Evolutionary conservation across 352 stramenopile species (phyloP), one percentile per base, ranked within the genome.

Genomic region (Globisporangium yorkense): DNA sequence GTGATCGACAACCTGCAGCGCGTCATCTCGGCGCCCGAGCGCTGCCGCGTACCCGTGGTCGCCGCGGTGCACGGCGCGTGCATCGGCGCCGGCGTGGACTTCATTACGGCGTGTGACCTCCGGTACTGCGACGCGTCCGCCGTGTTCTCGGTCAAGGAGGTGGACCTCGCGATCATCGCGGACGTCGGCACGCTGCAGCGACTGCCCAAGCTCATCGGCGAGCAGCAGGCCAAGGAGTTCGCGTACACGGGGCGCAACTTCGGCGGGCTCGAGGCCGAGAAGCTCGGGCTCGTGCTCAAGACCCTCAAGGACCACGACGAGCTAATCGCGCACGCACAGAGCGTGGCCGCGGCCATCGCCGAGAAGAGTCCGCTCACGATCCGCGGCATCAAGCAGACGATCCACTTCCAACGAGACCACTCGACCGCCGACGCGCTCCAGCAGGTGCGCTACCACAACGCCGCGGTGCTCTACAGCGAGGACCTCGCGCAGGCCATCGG

Each of bases 181-280:
- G 88, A 96, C 72, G 71, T 96, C 8, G 88, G 88, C 10, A 96
- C 88, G 37, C 69, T 96, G 52, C 88, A 96, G 62, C 82, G 88
- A 13, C 68, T 96, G 16, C 88, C 88, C 0, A 88, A 89, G 59
- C 77, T 96, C 50, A 62, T 96, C 33, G 88, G 88, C 41, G 82
- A 96, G 63, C 83, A 88, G 60, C 77, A 79, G 27, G 80, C 88
- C 7, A 93, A 93, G 64, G 88, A 96, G 61, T 67, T 96, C 2
- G 73, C 84, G 20, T 96, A 83, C 70, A 96, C 88, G 15, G 87
- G 88, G 12, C 80, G 88, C 40, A 77, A 81, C 62, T 92, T 96
- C 50, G 70, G 75, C 41, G 85, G 84, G 18, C 54, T 78, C 20
- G 86, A 96, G 54, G 88, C 88, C 5, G 81, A 89, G 51, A 69